Conservation (phyloP, 495 filamentous ascomycete genomes). For the Neurospora tetrasperma region DNA sequence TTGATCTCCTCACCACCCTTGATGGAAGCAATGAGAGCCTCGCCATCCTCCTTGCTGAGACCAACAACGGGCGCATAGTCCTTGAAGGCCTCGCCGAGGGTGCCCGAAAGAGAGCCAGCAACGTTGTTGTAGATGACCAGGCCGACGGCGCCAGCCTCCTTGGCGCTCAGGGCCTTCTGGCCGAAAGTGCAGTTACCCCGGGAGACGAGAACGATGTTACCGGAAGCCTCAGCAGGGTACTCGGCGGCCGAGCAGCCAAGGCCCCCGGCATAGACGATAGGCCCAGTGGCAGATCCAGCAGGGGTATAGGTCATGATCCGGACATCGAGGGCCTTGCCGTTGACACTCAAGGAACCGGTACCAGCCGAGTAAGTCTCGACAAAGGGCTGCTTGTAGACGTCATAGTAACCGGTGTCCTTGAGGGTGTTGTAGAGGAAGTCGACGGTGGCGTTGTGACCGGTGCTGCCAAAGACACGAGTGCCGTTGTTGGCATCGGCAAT, state of each 20-base stretch:
- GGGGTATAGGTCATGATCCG: constrained; percentile 32
- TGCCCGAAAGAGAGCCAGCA: constrained; percentile 39
- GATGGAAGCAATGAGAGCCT: constrained; percentile 33
- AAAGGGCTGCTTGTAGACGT: constrained; percentile 50
- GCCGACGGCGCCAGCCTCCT: constrained; percentile 47
- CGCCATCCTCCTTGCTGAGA: constrained; percentile 43
- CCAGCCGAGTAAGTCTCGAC: constrained; percentile 24
- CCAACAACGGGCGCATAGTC: constrained; percentile 43
- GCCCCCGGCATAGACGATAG: constrained; percentile 40
- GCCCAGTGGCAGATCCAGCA: constrained; percentile 31
- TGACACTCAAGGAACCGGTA: constrained; percentile 26
- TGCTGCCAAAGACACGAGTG: constrained; percentile 50
- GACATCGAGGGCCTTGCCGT: constrained; percentile 17
- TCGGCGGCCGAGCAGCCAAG: constrained; percentile 47
- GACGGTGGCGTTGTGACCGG: constrained; percentile 54
- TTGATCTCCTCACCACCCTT: constrained; percentile 20
- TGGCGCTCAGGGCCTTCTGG: constrained; percentile 48
- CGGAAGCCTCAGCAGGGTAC: constrained; percentile 43
- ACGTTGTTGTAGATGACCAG: constrained; percentile 59
- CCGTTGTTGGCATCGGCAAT: constrained; percentile 25
- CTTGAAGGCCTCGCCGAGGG: constrained; percentile 41
- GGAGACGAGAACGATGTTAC: constrained; percentile 51
- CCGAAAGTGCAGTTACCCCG: constrained; percentile 54
- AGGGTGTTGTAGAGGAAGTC: constrained; percentile 49
- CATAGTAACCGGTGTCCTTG: constrained; percentile 43